Percentiles rank a stretch among this genome's conserved stretches.
Evolutionary conservation across 164 flowering plant genomes (phyloP).

Genomic region (Liquidambar formosana): DNA sequence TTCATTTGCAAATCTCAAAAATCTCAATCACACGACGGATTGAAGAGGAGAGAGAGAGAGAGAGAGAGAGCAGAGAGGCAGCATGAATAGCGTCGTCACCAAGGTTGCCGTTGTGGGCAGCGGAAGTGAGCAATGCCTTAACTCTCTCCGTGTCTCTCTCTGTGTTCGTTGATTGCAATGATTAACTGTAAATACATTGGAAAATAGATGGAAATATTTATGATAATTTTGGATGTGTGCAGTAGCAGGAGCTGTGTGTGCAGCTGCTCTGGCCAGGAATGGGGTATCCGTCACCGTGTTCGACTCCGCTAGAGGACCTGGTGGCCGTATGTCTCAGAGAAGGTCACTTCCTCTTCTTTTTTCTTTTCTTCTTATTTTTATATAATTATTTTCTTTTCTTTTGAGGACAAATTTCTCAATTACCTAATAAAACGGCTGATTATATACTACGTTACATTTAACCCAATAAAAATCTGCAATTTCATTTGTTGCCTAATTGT

Average conservation of each 20-base stretch:
- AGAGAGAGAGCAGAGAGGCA: too few relatives aligned
- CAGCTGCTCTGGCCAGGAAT: conserved; percentile 62
- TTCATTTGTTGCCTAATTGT: background rate
- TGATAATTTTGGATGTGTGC: conserved; percentile 14
- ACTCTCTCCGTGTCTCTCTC: background rate
- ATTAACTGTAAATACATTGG: background rate
- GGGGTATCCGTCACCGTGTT: conserved; percentile 75
- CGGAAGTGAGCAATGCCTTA: conserved; percentile 47
- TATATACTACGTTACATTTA: too few relatives aligned
- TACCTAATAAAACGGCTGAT: too few relatives aligned
- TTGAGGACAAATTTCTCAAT: too few relatives aligned
- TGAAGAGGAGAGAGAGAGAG: too few relatives aligned
- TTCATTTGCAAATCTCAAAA: too few relatives aligned
- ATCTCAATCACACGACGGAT: too few relatives aligned
- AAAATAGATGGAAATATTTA: background rate
- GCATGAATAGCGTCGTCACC: conserved; percentile 9
- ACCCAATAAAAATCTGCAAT: background rate
- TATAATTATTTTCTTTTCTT: too few relatives aligned
- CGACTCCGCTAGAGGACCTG: conserved; percentile 87
- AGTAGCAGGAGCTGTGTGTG: conserved; percentile 92
- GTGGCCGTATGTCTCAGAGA: conserved; percentile 87
- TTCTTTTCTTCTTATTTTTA: background rate
- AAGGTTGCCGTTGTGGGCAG: conserved; percentile 65
- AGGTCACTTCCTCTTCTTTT: conserved; percentile 38
- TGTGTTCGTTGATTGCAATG: background rate